Percentiles rank a stretch among this genome's conserved stretches.
Conservation (phyloP, 164 flowering plant genomes). For the Stephania cephalantha region DNA sequence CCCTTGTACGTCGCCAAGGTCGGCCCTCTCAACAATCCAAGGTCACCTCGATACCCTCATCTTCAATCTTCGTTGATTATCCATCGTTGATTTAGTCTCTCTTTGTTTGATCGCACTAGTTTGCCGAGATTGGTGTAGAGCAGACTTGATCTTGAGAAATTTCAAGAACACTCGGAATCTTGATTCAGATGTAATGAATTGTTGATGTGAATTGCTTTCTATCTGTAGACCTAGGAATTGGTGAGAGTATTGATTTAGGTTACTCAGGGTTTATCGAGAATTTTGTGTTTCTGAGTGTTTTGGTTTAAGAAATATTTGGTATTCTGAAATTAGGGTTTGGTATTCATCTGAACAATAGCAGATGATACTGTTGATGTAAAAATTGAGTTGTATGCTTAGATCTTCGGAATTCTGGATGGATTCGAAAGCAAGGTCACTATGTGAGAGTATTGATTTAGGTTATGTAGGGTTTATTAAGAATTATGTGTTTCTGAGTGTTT, state of each 20-base stretch:
- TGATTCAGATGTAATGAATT: too few relatives aligned
- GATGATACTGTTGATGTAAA: too few relatives aligned
- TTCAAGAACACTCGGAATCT: too few relatives aligned
- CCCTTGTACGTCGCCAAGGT: constrained; percentile 61
- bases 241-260: background rate
- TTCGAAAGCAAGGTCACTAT: too few relatives aligned
- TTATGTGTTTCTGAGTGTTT: background rate
- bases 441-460: too few relatives aligned
- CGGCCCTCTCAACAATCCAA: constrained; percentile 72
- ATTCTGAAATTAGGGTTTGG: too few relatives aligned
- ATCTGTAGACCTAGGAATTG: background rate
- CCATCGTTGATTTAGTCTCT: background rate
- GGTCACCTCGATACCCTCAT: constrained; percentile 25
- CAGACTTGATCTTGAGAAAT: background rate
- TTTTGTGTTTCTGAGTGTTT: background rate
- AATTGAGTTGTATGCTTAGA: too few relatives aligned
- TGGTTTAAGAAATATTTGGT: too few relatives aligned
- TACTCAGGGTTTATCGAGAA: background rate
- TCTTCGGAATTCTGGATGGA: too few relatives aligned
- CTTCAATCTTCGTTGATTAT: background rate
- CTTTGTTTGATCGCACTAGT: background rate
- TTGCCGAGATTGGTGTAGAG: background rate
- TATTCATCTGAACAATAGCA: too few relatives aligned
- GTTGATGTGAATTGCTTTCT: background rate
- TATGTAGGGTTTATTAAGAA: background rate